phyloP scores from a whole-genome alignment of 441 rosid genomes.

The Eruca vesicaria region DNA sequence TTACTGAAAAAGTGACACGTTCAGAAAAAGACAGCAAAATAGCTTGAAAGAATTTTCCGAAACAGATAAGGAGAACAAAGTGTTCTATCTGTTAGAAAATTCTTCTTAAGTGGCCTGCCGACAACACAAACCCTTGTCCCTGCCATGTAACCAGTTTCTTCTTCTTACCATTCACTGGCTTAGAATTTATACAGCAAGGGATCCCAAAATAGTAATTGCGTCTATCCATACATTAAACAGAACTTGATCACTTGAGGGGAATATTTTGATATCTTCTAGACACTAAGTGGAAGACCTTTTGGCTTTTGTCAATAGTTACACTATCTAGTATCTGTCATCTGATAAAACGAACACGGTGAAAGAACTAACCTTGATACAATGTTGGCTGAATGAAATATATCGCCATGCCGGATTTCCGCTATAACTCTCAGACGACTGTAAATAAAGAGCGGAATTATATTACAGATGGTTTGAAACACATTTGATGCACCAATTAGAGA shows the following conservation, averaged over 20 bases:
- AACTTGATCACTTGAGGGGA: conserved; percentile 5
- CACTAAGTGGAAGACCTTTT: background rate
- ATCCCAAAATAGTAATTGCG: conserved; percentile 17
- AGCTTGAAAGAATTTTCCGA: background rate
- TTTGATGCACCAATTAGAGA: conserved; percentile 2
- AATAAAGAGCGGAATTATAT: conserved; percentile 7
- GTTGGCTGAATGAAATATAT: conserved; percentile 96
- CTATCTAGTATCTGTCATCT: conserved; percentile 1
- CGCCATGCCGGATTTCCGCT: conserved; percentile 95
- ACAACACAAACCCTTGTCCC: conserved; percentile 16
- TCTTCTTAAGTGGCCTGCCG: background rate
- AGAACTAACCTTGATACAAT: conserved; percentile 81
- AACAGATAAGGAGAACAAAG: background rate
- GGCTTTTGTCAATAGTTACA: background rate
- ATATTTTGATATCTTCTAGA: background rate
- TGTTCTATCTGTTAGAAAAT: conserved; percentile 5
- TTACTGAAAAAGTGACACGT: background rate
- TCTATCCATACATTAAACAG: conserved; percentile 25
- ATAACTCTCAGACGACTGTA: conserved; percentile 93
- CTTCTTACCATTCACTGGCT: conserved; percentile 14
- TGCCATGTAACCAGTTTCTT: conserved; percentile 16
- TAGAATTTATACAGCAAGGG: conserved; percentile 24
- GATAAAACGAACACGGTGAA: conserved; percentile 6
- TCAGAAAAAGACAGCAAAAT: background rate
- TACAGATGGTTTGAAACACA: background rate